Evolutionary conservation across 225 moss, liverwort and hornwort genomes (phyloP), one percentile per base, ranked within the genome.

Genomic region (Marchantia paleacea): DNA sequence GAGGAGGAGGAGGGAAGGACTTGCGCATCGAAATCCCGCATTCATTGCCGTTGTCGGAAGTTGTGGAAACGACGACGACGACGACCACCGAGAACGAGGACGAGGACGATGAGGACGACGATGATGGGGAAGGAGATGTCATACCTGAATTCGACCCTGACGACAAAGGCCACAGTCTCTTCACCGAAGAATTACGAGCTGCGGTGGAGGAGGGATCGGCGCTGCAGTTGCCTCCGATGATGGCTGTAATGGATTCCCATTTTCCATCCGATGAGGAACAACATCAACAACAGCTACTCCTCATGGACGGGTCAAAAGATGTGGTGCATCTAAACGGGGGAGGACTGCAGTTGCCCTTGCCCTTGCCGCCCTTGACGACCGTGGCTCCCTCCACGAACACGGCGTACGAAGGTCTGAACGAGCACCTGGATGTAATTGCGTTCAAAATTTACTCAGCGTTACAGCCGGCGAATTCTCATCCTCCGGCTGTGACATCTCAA

Each of bases 91-190:
- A 20, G 24, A 20, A 52, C 50, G 47, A 72, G 24, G 72, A 26
- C 11, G 52, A 52, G 1, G 73, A 73, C 12, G 73, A 53, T 0
- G 74, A 74, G 4, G 74, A 55, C 13, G 73, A 73, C 0, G 55
- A 29, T 25, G 53, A 24, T 12, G 24, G 24, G 7, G 28, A 28
- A 15, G 29, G 54, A 12, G 74, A 74, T 28, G 25, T 74, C 8
- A 74, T 74, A 53, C 74, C 74, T 0, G 54, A 74, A 74, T 74
- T 74, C 28, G 74, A 74, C 74, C 55, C 55, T 16, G 55, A 73
- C 11, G 52, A 73, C 20, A 74, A 74, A 12, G 29, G 74, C 8
- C 18, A 30, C 29, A 74, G 55, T 52, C 54, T 74, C 26, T 74
- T 74, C 28, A 74, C 74, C 13, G 74, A 74, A 10, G 74, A 74